phyloP scores from a whole-genome alignment of 495 filamentous ascomycete species.

The Penicillium arizonense region DNA sequence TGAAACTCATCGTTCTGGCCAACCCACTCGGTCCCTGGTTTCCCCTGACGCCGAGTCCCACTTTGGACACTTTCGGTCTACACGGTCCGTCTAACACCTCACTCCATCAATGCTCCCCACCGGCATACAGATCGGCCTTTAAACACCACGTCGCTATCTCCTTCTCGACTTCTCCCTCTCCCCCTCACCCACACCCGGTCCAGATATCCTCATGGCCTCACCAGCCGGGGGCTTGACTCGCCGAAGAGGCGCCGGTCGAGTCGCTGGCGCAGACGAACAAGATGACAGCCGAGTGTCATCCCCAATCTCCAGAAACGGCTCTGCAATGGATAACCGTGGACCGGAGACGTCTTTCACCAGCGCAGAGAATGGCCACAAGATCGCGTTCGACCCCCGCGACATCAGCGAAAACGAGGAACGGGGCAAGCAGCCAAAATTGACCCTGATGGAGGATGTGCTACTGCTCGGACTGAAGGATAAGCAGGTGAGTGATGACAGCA shows the following conservation, averaged over 20 bases:
- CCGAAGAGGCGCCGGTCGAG: slow-evolving; percentile 68
- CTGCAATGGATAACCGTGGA: slow-evolving; percentile 59
- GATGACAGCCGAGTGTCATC: slow-evolving; percentile 70
- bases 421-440: slow-evolving; percentile 96
- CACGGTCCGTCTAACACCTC: slow-evolving; percentile 23
- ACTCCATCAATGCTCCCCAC: slow-evolving; percentile 22
- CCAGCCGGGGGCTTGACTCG: slow-evolving; percentile 70
- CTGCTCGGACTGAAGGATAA: slow-evolving; percentile 96
- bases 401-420: slow-evolving; percentile 96
- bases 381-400: slow-evolving; percentile 95
- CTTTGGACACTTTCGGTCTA: slow-evolving; percentile 31
- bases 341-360: slow-evolving; percentile 92
- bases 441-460: slow-evolving; percentile 96
- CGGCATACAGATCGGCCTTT: slow-evolving; percentile 28
- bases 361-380: slow-evolving; percentile 96
- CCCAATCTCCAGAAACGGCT: slow-evolving; percentile 58
- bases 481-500: slow-evolving; percentile 59
- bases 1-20: slow-evolving; percentile 1
- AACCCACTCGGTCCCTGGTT: slow-evolving; percentile 26
- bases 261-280: slow-evolving; percentile 52
- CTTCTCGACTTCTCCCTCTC: slow-evolving; percentile 5
- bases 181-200: slow-evolving; percentile 15
- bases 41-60: slow-evolving; percentile 35
- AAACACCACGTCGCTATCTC: slow-evolving; percentile 5
- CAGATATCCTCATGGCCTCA: slow-evolving; percentile 56